Evolutionary conservation across 306 rosid genomes (phyloP).

Genomic region (Acacia melanoxylon): DNA sequence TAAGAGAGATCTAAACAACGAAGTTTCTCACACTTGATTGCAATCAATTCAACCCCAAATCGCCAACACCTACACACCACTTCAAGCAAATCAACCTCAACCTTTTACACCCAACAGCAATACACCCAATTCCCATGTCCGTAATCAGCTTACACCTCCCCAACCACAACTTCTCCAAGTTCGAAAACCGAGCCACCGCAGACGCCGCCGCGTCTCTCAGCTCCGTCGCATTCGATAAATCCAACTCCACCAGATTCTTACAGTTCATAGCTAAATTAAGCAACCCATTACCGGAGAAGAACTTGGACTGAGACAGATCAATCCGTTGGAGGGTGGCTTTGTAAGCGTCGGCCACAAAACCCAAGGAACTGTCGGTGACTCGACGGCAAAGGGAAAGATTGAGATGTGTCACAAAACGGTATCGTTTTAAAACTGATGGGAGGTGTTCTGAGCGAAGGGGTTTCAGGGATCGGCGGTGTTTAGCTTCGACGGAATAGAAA

Average conservation of each 20-base stretch:
- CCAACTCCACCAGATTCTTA: constrained; percentile 64
- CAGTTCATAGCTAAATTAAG: constrained; percentile 46
- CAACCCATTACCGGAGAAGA: constrained; percentile 64
- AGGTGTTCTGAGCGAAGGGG: constrained; percentile 71
- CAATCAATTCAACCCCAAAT: constrained; percentile 79
- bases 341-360: constrained; percentile 46
- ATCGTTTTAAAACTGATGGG: constrained; percentile 50
- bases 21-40: constrained; percentile 80
- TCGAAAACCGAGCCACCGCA: constrained; percentile 68
- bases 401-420: constrained; percentile 41
- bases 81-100: constrained; percentile 67
- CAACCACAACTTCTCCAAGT: constrained; percentile 70
- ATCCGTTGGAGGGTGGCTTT: constrained; percentile 45
- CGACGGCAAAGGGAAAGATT: constrained; percentile 81
- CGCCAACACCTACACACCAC: constrained; percentile 86
- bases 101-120: constrained; percentile 88
- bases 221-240: constrained; percentile 82
- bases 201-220: constrained; percentile 62
- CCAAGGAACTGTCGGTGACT: constrained; percentile 47
- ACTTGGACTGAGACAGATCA: constrained; percentile 70
- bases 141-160: constrained; percentile 76
- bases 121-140: constrained; percentile 91
- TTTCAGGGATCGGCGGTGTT: constrained; percentile 65
- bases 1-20: constrained; percentile 79
- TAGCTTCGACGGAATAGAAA: constrained; percentile 62